A percentile compares a stretch with the other conserved stretches of the same genome.
Evolutionary conservation across 1,139 yeast species (phyloP).

Genomic region (Saccharomycopsis hybrid): DNA sequence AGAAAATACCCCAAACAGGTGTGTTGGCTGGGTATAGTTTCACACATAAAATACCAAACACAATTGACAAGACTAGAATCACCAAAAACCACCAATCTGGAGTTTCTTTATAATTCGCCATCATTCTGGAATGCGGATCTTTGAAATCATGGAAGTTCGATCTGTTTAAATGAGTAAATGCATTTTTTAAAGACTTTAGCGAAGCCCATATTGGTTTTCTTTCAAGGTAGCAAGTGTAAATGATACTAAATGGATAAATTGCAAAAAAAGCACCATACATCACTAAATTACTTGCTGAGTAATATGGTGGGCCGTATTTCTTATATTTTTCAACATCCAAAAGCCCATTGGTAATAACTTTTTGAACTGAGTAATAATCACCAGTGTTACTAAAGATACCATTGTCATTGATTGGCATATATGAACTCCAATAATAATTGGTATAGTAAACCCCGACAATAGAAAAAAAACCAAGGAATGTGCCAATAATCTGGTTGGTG

Average conservation of each 20-base stretch:
- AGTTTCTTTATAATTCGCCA: conserved; percentile 50
- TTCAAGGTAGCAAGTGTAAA: conserved; percentile 34
- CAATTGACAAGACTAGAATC: conserved; percentile 44
- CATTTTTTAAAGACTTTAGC: conserved; percentile 26
- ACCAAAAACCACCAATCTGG: conserved; percentile 54
- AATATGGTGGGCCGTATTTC: conserved; percentile 48
- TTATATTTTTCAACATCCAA: conserved; percentile 38
- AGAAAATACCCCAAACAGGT: conserved; percentile 48
- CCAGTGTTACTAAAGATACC: conserved; percentile 44
- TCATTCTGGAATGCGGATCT: conserved; percentile 53
- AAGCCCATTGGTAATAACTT: conserved; percentile 36
- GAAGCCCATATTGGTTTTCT: conserved; percentile 25
- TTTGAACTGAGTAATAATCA: conserved; percentile 34
- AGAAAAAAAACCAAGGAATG: conserved; percentile 36
- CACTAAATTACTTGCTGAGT: conserved; percentile 50
- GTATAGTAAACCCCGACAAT: conserved; percentile 42
- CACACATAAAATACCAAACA: conserved; percentile 43
- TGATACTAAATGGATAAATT: conserved; percentile 48
- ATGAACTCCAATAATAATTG: conserved; percentile 46
- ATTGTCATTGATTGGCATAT: conserved; percentile 49
- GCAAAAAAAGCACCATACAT: conserved; percentile 53
- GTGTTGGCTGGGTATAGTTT: conserved; percentile 39
- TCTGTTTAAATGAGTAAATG: conserved; percentile 32
- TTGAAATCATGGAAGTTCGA: conserved; percentile 32
- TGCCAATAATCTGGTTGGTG: conserved; percentile 37